These are phyloP conservation scores for Coemansia sp. DNA, from an alignment of 192 early-diverging fungal genomes.

Conservation along the genomic window DNA sequence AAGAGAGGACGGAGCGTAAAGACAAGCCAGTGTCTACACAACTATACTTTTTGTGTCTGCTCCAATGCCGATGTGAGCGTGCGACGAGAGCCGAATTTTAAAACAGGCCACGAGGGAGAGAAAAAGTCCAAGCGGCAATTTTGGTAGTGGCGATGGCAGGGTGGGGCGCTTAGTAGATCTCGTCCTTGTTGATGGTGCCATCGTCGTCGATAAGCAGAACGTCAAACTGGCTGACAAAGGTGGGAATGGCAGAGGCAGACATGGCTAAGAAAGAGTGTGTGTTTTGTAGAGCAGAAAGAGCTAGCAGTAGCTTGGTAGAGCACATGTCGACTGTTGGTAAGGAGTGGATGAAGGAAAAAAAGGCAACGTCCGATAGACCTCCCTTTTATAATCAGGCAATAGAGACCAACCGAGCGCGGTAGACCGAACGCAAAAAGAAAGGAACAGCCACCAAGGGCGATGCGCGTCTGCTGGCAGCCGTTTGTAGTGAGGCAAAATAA, in stretches of 20 bases:
- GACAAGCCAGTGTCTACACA: background rate
- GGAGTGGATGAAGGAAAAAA: background rate
- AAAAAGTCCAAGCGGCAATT: conserved; percentile 1
- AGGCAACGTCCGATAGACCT: background rate
- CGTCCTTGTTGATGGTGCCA: conserved; percentile 16
- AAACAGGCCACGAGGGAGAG: background rate
- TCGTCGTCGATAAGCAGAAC: conserved; percentile 16
- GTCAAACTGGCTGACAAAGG: conserved; percentile 15
- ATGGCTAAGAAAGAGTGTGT: conserved; percentile 2
- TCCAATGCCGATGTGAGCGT: background rate
- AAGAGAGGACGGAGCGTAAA: background rate
- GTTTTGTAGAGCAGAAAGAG: background rate
- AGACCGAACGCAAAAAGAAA: background rate
- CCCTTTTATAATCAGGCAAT: conserved; percentile 5
- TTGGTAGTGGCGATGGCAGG: background rate
- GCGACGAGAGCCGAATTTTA: conserved; percentile 4
- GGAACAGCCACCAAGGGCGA: background rate
- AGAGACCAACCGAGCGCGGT: background rate
- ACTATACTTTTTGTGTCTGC: too few species aligned
- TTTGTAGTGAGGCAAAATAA: conserved; percentile 1
- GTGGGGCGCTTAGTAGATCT: conserved; percentile 1
- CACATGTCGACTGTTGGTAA: background rate
- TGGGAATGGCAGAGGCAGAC: background rate
- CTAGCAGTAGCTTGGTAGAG: background rate
- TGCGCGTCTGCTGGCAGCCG: background rate